Percentiles rank a stretch among this genome's conserved stretches.
phyloP scores from a whole-genome alignment of 164 flowering plant genomes.

The Platanus orientalis region DNA sequence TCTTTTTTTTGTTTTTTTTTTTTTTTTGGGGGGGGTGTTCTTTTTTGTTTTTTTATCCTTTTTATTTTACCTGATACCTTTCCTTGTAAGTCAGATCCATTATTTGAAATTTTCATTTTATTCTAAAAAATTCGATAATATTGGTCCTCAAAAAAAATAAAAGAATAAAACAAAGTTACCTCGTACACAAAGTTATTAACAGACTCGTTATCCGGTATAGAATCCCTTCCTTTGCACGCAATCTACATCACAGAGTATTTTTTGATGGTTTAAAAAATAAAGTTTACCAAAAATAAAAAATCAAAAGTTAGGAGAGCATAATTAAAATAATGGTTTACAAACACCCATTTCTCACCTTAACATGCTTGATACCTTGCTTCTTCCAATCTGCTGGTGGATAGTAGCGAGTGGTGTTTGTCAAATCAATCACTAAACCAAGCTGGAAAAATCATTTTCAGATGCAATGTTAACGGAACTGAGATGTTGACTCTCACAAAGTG shows the following conservation, averaged over 20 bases:
- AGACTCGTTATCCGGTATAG: conserved; percentile 79
- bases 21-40: too few relatives aligned
- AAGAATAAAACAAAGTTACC: conserved; percentile 54
- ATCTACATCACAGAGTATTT: too few relatives aligned
- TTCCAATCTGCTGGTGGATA: conserved; percentile 60
- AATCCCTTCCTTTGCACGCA: conserved; percentile 78
- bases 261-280: too few relatives aligned
- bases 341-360: conserved; percentile 54
- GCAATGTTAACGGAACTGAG: too few relatives aligned
- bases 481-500: too few relatives aligned
- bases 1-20: too few relatives aligned
- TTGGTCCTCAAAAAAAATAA: too few relatives aligned
- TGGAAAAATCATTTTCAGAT: conserved; percentile 25
- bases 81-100: too few relatives aligned
- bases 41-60: too few relatives aligned
- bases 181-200: conserved; percentile 79
- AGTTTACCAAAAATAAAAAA: background rate
- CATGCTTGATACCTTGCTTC: conserved; percentile 85
- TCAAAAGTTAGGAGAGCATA: background rate
- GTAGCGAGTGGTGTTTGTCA: conserved; percentile 84
- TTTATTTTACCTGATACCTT: too few relatives aligned
- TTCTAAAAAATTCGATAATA: too few relatives aligned
- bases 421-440: conserved; percentile 90
- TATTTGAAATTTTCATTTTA: too few relatives aligned
- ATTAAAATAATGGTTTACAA: background rate